Conservation (phyloP, 2,329 filamentous ascomycete species). For the Xylaria multiplex region DNA sequence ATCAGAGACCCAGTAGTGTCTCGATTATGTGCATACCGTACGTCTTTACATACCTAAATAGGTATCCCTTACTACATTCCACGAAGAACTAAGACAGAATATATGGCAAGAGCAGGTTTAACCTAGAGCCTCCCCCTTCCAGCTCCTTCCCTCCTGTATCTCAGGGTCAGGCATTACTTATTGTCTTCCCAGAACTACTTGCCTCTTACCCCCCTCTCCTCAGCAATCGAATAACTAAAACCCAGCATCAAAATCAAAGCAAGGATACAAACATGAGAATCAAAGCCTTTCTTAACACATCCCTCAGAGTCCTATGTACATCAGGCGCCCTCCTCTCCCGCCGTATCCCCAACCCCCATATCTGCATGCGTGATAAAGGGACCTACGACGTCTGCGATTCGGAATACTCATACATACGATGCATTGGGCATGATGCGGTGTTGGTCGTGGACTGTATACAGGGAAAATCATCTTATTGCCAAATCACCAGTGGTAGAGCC, state of each 20-base stretch:
- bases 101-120: not conserved
- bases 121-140: not conserved
- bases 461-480: constrained; percentile 13
- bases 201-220: not conserved
- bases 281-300: constrained; percentile 4
- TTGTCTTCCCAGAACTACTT: not conserved
- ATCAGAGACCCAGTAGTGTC: not conserved
- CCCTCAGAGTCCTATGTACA: constrained; percentile 5
- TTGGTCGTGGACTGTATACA: constrained; percentile 21
- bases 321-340: not conserved
- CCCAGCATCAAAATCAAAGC: not conserved
- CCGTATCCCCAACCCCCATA: not conserved
- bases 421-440: constrained; percentile 26
- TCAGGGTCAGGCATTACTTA: not conserved
- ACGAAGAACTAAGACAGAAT: not conserved
- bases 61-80: not conserved
- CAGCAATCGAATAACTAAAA: not conserved
- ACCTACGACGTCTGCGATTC: constrained; percentile 36
- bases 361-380: constrained; percentile 11
- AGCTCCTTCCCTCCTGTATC: not conserved
- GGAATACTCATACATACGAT: constrained; percentile 26
- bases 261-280: constrained; percentile 15
- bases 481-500: constrained; percentile 16
- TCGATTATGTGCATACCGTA: not conserved
- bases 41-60: not conserved